Base-by-base conservation (phyloP, 768 basidiomycete species). In the Russula ochroleuca region DNA sequence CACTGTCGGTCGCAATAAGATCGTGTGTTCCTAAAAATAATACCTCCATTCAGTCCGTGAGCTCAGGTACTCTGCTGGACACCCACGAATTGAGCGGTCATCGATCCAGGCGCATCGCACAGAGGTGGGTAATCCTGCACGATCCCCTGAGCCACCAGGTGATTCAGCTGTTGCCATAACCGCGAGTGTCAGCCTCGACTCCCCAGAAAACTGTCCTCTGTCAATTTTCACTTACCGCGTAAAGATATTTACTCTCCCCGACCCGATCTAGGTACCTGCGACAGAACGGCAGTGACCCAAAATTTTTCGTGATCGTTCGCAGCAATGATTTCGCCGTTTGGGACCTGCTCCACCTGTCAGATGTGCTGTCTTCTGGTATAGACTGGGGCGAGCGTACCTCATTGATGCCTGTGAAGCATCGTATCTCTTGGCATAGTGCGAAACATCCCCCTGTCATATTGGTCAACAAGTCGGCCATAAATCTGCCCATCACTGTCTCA, bases 251-350 rank as follows among this genome's bases (percentile, higher is more conserved):
- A 78, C 84, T 92, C 78, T 98, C 94, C 15, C 97, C 97, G 5
- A 80, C 77, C 28, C 95, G 86, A 71, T 98, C 97, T 21, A 99
- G 83, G 75, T 99, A 99, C 65, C 97, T 81, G 69, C 95, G 84
- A 74, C 96, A 98, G 75, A 92, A 99, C 4, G 97, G 95, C 64
- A 98, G 76, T 13, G 96, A 96, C 33, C 94, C 95, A 73, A 99
- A 99, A 74, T 91, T 88, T 73, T 83, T 88, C 71, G 91, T 88
- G 74, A 99, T 98, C 5, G 86, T 85, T 69, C 87, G 89, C 35
- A 98, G 79, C 21, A 99, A 76, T 6, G 88, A 82, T 73, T 93
- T 94, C 0, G 95, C 93, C 21, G 90, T 85, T 10, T 86, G 88
- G 65, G 94, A 78, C 66, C 93, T 94, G 65, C 15, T 21, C 17